Base-by-base conservation (phyloP, 1,284 basidiomycete genomes). In the Fomitopsis betulina region DNA sequence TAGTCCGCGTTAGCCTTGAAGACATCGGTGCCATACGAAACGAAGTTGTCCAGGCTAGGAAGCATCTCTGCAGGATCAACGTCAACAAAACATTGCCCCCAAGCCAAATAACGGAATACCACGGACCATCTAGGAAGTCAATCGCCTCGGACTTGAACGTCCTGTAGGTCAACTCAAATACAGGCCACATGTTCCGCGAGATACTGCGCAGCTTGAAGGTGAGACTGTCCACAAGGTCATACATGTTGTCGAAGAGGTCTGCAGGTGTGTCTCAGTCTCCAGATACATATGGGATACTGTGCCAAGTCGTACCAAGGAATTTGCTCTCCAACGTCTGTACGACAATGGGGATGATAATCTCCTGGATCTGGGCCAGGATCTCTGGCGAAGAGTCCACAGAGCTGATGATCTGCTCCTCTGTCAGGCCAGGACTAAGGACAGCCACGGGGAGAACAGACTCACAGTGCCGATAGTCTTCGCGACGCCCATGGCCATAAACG, bases 161-260 rank as follows among this genome's bases (percentile, higher is more conserved):
- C 60, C 82, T 81, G 74, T 93, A 94, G 0, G 91, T 93, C 54
- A 87, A 73, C 70, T 93, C 91, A 63, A 94, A 93, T 40, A 95
- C 80, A 12, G 85, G 85, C 94, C 94, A 96, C 87, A 96, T 89
- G 63, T 79, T 83, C 0, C 89, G 85, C 37, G 89, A 84, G 65
- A 96, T 89, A 57, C 79, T 73, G 65, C 86, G 85, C 60, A 90
- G 80, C 72, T 88, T 92, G 81, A 93, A 96, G 1, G 93, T 94
- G 55, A 96, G 74, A 60, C 80, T 88, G 68, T 96, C 94, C 53
- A 93, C 84, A 39, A 96, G 76, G 63, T 95, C 93, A 67, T 91
- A 93, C 77, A 91, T 86, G 69, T 93, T 91, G 73, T 95, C 93
- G 68, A 93, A 91, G 38, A 96, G 76, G 68, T 96, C 93, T 91